These are phyloP conservation scores for Coprinopsis marcescibilis DNA, from an alignment of 768 basidiomycete genomes.

Conservation along the genomic window DNA sequence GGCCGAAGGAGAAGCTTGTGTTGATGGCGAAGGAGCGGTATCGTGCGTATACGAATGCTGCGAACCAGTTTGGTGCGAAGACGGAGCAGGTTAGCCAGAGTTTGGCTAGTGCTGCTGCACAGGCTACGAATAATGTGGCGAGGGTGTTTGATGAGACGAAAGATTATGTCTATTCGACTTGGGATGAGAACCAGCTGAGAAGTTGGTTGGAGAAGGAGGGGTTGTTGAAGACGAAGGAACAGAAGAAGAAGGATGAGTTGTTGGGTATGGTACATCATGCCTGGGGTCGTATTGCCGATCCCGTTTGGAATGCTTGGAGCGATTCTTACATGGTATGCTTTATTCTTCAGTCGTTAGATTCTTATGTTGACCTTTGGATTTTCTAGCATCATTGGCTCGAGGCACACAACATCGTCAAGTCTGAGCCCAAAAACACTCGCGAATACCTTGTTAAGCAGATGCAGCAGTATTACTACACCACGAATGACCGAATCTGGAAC, in stretches of 20 bases:
- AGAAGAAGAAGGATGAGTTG: conserved; percentile 63
- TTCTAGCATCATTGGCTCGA: conserved; percentile 78
- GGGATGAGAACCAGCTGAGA: conserved; percentile 76
- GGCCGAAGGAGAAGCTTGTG: conserved; percentile 74
- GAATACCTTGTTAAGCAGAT: conserved; percentile 61
- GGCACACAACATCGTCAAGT: conserved; percentile 64
- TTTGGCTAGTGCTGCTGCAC: conserved; percentile 25
- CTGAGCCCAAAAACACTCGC: conserved; percentile 45
- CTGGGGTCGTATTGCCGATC: conserved; percentile 56
- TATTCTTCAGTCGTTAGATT: background rate
- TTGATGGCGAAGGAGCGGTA: conserved; percentile 72
- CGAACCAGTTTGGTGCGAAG: conserved; percentile 44
- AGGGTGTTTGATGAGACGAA: conserved; percentile 62
- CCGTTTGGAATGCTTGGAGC: conserved; percentile 82
- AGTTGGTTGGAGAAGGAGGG: conserved; percentile 72
- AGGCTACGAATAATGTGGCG: conserved; percentile 47
- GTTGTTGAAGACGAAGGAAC: conserved; percentile 53
- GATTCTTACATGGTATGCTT: conserved; percentile 69
- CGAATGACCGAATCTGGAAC: conserved; percentile 47
- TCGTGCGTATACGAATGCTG: conserved; percentile 51
- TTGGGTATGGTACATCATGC: conserved; percentile 60
- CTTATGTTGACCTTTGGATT: background rate
- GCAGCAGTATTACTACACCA: conserved; percentile 72
- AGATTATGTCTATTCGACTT: conserved; percentile 86
- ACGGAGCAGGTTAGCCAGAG: conserved; percentile 20